phyloP scores from a whole-genome alignment of 169 alveolate species.

The Plasmodium vivax region DNA sequence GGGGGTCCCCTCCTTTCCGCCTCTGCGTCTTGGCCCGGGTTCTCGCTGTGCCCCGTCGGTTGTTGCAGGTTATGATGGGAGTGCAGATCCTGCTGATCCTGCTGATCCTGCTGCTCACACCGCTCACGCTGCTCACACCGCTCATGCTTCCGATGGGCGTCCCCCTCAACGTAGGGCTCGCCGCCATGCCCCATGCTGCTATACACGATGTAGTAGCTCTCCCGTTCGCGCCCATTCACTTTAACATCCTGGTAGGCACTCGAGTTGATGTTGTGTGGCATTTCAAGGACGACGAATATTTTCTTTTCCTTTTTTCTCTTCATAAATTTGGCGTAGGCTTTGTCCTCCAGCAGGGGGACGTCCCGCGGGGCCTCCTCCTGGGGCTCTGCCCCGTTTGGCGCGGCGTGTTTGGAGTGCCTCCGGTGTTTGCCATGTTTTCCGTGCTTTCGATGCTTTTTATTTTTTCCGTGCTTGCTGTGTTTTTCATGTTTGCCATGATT shows the following conservation, averaged over 20 bases:
- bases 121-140: background rate
- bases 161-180: background rate
- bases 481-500: no score
- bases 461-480: no score
- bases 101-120: background rate
- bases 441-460: no score
- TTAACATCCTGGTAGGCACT: slow-evolving; percentile 37
- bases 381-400: background rate
- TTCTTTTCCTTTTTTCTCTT: slow-evolving; percentile 23
- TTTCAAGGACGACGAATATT: slow-evolving; percentile 33
- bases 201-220: slow-evolving; percentile 51
- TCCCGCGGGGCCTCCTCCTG: slow-evolving; percentile 1
- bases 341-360: slow-evolving; percentile 2
- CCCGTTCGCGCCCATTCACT: slow-evolving; percentile 17
- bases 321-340: slow-evolving; percentile 32
- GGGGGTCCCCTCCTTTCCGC: background rate
- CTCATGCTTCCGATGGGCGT: background rate
- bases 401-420: background rate
- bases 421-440: background rate
- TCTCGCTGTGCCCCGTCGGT: background rate
- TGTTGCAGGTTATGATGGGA: background rate
- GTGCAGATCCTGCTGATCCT: background rate
- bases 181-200: background rate
- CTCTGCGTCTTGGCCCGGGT: background rate
- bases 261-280: slow-evolving; percentile 54